Evolutionary conservation across 495 filamentous ascomycete species (phyloP).

Genomic region (Clohesyomyces aquaticus): DNA sequence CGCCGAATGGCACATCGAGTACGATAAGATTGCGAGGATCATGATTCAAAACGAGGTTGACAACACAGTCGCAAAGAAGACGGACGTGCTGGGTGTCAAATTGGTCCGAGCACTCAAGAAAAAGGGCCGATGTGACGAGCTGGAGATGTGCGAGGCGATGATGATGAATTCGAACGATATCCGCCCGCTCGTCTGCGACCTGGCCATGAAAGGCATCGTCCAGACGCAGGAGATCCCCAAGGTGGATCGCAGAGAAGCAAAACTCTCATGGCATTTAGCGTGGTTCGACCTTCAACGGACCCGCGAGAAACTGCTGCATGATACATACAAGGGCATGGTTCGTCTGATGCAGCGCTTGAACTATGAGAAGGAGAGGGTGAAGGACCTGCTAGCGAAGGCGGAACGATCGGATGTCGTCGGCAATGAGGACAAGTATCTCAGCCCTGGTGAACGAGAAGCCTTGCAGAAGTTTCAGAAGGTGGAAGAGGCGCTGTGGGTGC

Average conservation of each 20-base stretch:
- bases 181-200: conserved; percentile 74
- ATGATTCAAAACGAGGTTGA: conserved; percentile 78
- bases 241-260: conserved; percentile 74
- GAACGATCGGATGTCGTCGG: conserved; percentile 82
- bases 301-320: conserved; percentile 66
- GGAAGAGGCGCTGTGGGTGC: conserved; percentile 75
- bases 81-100: conserved; percentile 73
- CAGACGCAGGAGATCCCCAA: conserved; percentile 91
- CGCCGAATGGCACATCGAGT: conserved; percentile 81
- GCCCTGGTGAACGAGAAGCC: conserved; percentile 64
- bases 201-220: conserved; percentile 81
- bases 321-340: conserved; percentile 87
- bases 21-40: conserved; percentile 65
- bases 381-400: conserved; percentile 71
- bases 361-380: conserved; percentile 68
- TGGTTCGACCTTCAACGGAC: conserved; percentile 79
- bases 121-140: conserved; percentile 91
- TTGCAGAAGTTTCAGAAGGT: conserved; percentile 69
- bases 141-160: conserved; percentile 71
- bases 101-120: conserved; percentile 78
- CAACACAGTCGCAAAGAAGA: conserved; percentile 71
- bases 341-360: conserved; percentile 75
- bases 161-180: conserved; percentile 80
- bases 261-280: conserved; percentile 84
- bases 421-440: conserved; percentile 75